Evolutionary conservation across 208 protist genomes (phyloP), one percentile per base, ranked within the genome.

Genomic region (Leptomonas pyrrhocoris): DNA sequence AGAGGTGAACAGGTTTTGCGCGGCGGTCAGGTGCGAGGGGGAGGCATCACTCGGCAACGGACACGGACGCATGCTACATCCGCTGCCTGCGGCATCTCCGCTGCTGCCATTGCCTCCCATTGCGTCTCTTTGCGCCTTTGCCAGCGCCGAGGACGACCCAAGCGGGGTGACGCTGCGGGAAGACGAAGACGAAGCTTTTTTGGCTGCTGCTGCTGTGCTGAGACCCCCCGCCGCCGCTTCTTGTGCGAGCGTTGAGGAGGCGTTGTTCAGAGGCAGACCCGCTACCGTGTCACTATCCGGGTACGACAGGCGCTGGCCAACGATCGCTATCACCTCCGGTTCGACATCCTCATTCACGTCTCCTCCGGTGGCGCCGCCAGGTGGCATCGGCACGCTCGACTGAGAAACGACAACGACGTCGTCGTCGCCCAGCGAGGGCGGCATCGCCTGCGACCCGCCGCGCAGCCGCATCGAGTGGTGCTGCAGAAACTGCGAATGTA

Each of bases 381-480:
- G 18, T n/a, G 13, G 25, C 36, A 25, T 1, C 28, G 46, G 60
- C 60, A 66, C 21, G n/a, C 25, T 31, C 13, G 60, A 43, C 46
- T 66, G 60, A 43, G 60, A 66, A 25, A 46, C 55, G 16, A 56
- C 60, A 3, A 61, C 43, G 30, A 68, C 68, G 30, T 74, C 68
- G 13, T 25, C 51, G 7, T 53, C 56, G 21, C 42, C 57, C 36
- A 43, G 8, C 12, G 63, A 36, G n/a, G 65, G 34, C 2, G 77
- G 48, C 12, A 76, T 34, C 6, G 57, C 45, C 21, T 28, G 25
- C 21, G 71, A 70, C 18, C 48, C 50, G 45, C 40, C 50, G n/a
- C 71, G 63, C 30, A 77, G 48, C 11, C 71, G 71, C 43, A 66
- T 36, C 13, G 71, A 62, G 48, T 51, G 55, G 30, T 77, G 71